Evolutionary conservation across 345 rosid genomes (phyloP), one percentile per base, ranked within the genome.

Genomic region (Lepidium aucheri): DNA sequence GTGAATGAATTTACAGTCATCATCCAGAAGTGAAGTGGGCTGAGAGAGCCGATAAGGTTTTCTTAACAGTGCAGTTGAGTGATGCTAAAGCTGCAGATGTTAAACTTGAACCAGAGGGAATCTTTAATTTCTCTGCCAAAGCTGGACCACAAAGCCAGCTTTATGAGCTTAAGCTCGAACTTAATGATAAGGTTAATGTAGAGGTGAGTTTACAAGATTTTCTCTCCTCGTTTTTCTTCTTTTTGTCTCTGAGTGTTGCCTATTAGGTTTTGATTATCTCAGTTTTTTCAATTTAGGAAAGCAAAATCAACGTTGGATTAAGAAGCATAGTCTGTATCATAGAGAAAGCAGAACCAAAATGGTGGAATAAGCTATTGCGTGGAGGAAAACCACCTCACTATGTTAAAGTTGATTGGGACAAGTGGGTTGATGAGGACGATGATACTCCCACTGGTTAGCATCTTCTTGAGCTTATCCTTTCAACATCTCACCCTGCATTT

Each of bases 11-110:
- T 67, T 32, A 57, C 65, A 90, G 97, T 77, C 97, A 86, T 62
- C 85, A 87, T 81, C 94, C 94, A 0, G 91, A 87, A 76, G 80
- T 90, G 72, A 90, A 85, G 80, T 90, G 97, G 97, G 94, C 97
- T 1, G 85, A 90, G 84, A 84, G 91, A 76, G 62, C 18, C 6
- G 94, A 90, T 67, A 84, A 82, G 79, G 82, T 90, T 58, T 90
- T 45, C 44, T 45, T 90, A 26, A 87, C 94, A 0, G 89, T 90
- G 78, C 56, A 55, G 39, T 78, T 90, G 69, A 80, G 90, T 0
- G 97, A 90, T 73, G 77, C 94, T 2, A 90, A 90, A 60, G 77
- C 85, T 74, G 90, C 91, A 0, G 80, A 87, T 67, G 88, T 90
- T 49, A 82, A 87, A 33, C 80, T 89, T 59, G 88, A 89, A 43